Evolutionary conservation across 2,329 filamentous ascomycete genomes (phyloP).

Genomic region (Hypoxylon sp.): DNA sequence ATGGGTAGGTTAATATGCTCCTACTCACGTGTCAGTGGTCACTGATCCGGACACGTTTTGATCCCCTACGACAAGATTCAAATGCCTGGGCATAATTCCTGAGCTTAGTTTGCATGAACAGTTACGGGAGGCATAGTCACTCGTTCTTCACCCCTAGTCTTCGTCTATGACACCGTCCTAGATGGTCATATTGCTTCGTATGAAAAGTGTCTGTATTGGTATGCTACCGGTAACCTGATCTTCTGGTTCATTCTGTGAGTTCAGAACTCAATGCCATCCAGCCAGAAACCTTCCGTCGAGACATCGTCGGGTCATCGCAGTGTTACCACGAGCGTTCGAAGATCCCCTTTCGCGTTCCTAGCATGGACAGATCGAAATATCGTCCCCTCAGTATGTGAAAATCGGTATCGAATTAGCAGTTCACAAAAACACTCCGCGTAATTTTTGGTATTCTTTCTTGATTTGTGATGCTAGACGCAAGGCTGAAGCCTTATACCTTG

Average conservation of each 20-base stretch:
- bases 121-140: slow-evolving; percentile 1
- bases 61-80: not conserved
- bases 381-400: slow-evolving; percentile 20
- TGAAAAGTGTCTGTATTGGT: slow-evolving; percentile 29
- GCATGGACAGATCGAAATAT: slow-evolving; percentile 18
- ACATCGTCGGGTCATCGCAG: slow-evolving; percentile 25
- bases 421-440: slow-evolving; percentile 44
- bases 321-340: slow-evolving; percentile 10
- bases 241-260: slow-evolving; percentile 19
- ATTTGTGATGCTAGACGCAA: slow-evolving; percentile 56
- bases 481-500: slow-evolving; percentile 63
- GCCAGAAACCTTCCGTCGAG: slow-evolving; percentile 17
- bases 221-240: slow-evolving; percentile 25
- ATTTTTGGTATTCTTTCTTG: slow-evolving; percentile 54
- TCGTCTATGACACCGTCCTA: not conserved
- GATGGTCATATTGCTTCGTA: slow-evolving; percentile 7
- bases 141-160: not conserved
- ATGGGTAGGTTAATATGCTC: not conserved
- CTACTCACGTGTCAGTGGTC: not conserved
- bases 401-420: slow-evolving; percentile 37
- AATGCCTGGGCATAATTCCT: not conserved
- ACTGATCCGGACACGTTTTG: not conserved
- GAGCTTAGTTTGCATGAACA: not conserved
- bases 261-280: slow-evolving; percentile 20
- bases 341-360: slow-evolving; percentile 20